Base-by-base conservation (phyloP, 306 rosid genomes). In the Bauhinia variegata region DNA sequence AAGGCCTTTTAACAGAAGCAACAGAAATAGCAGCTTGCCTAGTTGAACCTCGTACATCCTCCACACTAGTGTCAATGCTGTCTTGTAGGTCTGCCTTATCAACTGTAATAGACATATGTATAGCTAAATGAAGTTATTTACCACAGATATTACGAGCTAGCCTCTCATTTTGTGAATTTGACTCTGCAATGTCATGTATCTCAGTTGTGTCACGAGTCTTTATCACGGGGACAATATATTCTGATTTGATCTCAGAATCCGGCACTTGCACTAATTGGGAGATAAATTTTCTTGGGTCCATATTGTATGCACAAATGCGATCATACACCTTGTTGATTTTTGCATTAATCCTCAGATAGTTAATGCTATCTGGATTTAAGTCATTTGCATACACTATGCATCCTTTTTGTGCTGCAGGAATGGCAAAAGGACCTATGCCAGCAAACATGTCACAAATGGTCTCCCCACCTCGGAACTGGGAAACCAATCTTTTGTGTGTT, bases 401-500 rank as follows among this genome's bases (percentile, higher is more conserved):
- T 68, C 88, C 99, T 75, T 85, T 93, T 81, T 85, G 99, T 23
- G 97, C 92, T 5, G 97, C 97, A 65, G 99, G 99, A 78, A 93
- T 86, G 44, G 96, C 87, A 77, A 93, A 93, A 42, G 99, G 97
- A 46, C 98, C 96, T 74, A 93, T 81, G 60, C 98, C 98, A n/a
- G 98, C 84, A 67, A 93, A 93, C 97, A 93, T 93, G 80, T 93
- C 97, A 71, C 97, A 88, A 54, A 89, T 78, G 55, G 65, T 65
- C 68, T 93, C 96, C 75, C 95, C 98, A 41, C 85, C 83, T 77
- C 39, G 75, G 74, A 93, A 93, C 79, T 79, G 73, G 44, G 98
- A 93, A 83, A 86, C 95, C 71, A 93, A 67, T 75, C 97, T 81
- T 68, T 48, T 81, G 80, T 81, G 80, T 93, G 98, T 77, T 93